These are phyloP conservation scores for Globisporangium apiculatum DNA, from an alignment of 352 stramenopile genomes.

Conservation along the genomic window DNA sequence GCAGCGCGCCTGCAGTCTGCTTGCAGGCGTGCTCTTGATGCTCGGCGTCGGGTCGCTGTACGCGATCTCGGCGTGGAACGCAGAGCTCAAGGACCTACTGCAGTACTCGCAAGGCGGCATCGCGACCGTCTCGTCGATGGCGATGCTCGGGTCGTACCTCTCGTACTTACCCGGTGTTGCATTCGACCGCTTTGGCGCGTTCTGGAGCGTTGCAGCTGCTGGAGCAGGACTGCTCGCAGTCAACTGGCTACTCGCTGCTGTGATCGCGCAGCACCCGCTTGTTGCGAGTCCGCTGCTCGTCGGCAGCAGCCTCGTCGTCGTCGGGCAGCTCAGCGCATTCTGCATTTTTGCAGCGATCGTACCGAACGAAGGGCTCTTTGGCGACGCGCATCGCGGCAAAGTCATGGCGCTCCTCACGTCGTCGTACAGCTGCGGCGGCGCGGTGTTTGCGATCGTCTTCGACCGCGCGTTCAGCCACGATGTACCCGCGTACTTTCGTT, in stretches of 20 bases:
- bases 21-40: constrained; percentile 59
- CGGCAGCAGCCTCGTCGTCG: constrained; percentile 40
- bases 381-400: constrained; percentile 59
- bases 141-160: constrained; percentile 71
- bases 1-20: constrained; percentile 33
- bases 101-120: constrained; percentile 72
- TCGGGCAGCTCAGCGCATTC: constrained; percentile 67
- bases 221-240: constrained; percentile 30
- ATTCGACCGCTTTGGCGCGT: constrained; percentile 62
- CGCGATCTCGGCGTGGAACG: constrained; percentile 78
- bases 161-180: constrained; percentile 63
- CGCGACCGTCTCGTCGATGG: constrained; percentile 64
- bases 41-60: constrained; percentile 72
- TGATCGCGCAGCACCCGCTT: constrained; percentile 31
- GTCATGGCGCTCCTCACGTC: constrained; percentile 67
- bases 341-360: constrained; percentile 73
- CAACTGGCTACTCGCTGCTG: constrained; percentile 34
- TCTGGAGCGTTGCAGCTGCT: constrained; percentile 47
- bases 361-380: constrained; percentile 73
- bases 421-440: constrained; percentile 71
- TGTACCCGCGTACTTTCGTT: constrained; percentile 67
- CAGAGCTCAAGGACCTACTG: constrained; percentile 69
- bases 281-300: constrained; percentile 41
- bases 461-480: constrained; percentile 48
- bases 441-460: constrained; percentile 71